A percentile compares a stretch with the other conserved stretches of the same genome.
Conservation (phyloP, 1,284 basidiomycete genomes). For the Moesziomyces sp. region DNA sequence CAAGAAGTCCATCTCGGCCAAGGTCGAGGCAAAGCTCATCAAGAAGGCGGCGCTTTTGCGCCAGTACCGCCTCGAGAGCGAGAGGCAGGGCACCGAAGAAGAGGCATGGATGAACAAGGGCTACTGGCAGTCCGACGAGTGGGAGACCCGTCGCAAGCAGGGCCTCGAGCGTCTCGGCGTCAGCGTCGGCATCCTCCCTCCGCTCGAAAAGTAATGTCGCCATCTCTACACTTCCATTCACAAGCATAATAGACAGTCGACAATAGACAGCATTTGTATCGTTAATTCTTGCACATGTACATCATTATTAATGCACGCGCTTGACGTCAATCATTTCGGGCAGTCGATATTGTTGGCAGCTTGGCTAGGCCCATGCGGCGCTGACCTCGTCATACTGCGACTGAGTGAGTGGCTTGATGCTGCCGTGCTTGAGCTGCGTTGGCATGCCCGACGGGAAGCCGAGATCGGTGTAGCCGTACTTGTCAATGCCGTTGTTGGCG, state of each 20-base stretch:
- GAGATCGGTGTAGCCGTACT: conserved; percentile 28
- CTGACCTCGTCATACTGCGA: conserved; percentile 40
- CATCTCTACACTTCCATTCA: too few species aligned
- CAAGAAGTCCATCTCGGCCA: conserved; percentile 17
- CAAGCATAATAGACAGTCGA: too few species aligned
- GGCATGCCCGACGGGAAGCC: conserved; percentile 39
- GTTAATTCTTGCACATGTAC: conserved; percentile 5
- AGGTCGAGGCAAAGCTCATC: conserved; percentile 22
- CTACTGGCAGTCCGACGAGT: conserved; percentile 35
- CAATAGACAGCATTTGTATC: neutral
- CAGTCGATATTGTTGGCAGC: too few species aligned
- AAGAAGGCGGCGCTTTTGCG: conserved; percentile 27
- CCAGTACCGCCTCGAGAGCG: conserved; percentile 25
- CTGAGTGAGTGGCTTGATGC: conserved; percentile 40
- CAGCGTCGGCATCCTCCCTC: conserved; percentile 32
- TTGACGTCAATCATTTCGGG: too few species aligned
- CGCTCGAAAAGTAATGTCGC: conserved; percentile 19
- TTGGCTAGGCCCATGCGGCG: conserved; percentile 7
- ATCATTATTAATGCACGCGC: too few species aligned
- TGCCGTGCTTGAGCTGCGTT: conserved; percentile 33
- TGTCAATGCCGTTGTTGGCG: conserved; percentile 21
- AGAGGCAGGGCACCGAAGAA: conserved; percentile 27
- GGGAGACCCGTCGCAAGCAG: conserved; percentile 27
- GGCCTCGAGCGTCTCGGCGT: conserved; percentile 20
- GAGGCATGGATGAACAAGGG: conserved; percentile 38